Conservation (phyloP, 73 alveolate species). For the Paramecium caudatum region DNA sequence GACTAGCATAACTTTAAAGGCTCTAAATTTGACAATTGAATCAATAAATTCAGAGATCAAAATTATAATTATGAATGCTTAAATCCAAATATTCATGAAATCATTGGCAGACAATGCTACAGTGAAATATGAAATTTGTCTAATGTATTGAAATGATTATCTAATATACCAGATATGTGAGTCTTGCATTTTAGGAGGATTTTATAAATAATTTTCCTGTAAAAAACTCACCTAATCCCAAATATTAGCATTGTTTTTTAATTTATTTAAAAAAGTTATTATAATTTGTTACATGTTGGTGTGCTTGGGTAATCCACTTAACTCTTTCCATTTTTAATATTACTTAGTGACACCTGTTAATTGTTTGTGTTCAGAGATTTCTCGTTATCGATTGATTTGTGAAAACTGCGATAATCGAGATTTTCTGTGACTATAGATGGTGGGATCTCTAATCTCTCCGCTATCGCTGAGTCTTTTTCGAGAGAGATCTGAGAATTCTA, state of each 20-base stretch:
- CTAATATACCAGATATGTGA: background rate
- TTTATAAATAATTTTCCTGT: background rate
- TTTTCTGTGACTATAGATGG: slow-evolving; percentile 22
- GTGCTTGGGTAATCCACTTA: slow-evolving; percentile 28
- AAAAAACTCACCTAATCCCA: slow-evolving; percentile 1
- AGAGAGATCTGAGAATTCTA: slow-evolving; percentile 35
- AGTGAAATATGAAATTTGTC: slow-evolving; percentile 3
- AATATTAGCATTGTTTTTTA: slow-evolving; percentile 31
- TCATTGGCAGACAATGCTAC: background rate
- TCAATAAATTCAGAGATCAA: background rate
- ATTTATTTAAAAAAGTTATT: background rate
- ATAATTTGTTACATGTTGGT: background rate
- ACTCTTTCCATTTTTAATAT: slow-evolving; percentile 32
- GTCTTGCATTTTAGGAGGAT: background rate
- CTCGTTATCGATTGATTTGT: background rate
- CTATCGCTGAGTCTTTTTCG: slow-evolving; percentile 42
- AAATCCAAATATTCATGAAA: background rate
- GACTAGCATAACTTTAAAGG: background rate
- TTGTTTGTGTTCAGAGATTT: background rate
- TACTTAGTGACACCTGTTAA: slow-evolving; percentile 3
- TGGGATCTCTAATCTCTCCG: slow-evolving; percentile 47
- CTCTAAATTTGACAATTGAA: background rate
- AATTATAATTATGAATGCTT: background rate
- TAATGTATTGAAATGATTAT: background rate
- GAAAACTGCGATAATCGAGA: slow-evolving; percentile 56